Evolutionary conservation across 2,329 filamentous ascomycete species (phyloP).

Genomic region (Nigrospora oryzae): DNA sequence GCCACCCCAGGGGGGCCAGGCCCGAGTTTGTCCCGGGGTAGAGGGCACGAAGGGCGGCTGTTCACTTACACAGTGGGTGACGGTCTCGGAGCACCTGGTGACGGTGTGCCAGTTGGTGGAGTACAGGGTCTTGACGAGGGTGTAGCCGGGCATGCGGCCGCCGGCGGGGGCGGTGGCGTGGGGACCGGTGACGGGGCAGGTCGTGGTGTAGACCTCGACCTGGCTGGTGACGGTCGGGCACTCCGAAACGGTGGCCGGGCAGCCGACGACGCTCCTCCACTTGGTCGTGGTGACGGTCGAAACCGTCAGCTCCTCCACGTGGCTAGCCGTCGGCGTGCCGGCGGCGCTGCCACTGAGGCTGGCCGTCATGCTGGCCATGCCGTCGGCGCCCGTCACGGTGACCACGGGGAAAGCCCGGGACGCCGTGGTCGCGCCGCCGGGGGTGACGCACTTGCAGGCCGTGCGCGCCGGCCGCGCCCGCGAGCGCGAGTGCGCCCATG

Average conservation of each 20-base stretch:
- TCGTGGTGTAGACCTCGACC: background rate
- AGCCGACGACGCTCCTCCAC: background rate
- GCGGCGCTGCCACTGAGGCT: background rate
- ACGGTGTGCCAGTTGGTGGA: background rate
- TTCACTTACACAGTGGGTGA: background rate
- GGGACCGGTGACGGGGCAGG: constrained; percentile 1
- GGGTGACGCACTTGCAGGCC: background rate
- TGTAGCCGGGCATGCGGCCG: background rate
- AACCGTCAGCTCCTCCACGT: background rate
- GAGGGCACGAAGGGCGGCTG: too few relatives aligned
- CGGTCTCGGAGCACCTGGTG: background rate
- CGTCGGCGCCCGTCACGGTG: background rate
- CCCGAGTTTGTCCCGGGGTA: too few relatives aligned
- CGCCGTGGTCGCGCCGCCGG: background rate
- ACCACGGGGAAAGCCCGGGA: background rate
- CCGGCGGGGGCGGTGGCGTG: background rate
- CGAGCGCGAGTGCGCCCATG: constrained; percentile 2
- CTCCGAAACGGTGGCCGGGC: background rate
- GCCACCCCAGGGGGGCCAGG: too few relatives aligned
- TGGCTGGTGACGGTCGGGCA: constrained; percentile 2
- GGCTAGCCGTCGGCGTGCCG: background rate
- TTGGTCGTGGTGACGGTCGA: background rate
- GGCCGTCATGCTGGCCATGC: background rate
- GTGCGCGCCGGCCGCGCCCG: constrained; percentile 1
- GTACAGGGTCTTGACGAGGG: background rate